A percentile compares a stretch with the other conserved stretches of the same genome.
Evolutionary conservation across 345 rosid genomes (phyloP).

Genomic region (Anastatica hierochuntica): DNA sequence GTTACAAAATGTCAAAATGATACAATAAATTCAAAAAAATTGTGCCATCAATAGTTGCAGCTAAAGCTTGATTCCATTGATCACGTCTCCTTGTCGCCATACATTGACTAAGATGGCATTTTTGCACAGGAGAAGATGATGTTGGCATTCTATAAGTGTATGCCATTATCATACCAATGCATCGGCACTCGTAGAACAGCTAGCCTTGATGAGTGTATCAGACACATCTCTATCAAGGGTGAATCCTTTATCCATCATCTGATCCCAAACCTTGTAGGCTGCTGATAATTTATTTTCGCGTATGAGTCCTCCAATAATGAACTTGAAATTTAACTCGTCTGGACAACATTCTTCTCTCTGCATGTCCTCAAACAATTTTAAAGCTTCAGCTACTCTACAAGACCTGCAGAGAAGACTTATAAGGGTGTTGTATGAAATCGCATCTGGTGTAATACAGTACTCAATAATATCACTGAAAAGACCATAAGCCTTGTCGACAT

Average conservation of each 20-base stretch:
- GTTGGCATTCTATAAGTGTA: too few species aligned
- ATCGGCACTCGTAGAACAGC: slow-evolving; percentile 16
- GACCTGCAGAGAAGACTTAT: slow-evolving; percentile 71
- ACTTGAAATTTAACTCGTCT: slow-evolving; percentile 71
- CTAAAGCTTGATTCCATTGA: background rate
- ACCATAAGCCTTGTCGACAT: slow-evolving; percentile 49
- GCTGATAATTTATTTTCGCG: slow-evolving; percentile 42
- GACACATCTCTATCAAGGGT: slow-evolving; percentile 75
- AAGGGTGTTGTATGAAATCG: slow-evolving; percentile 67
- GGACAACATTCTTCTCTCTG: slow-evolving; percentile 50
- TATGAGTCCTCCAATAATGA: slow-evolving; percentile 72
- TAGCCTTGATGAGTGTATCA: slow-evolving; percentile 44
- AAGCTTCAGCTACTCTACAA: slow-evolving; percentile 48
- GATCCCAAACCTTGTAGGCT: slow-evolving; percentile 87
- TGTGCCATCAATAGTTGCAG: background rate
- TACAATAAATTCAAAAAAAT: background rate
- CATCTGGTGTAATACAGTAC: slow-evolving; percentile 65
- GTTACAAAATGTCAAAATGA: background rate
- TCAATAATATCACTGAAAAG: slow-evolving; percentile 66
- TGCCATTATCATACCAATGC: slow-evolving; percentile 3
- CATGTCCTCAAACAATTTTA: slow-evolving; percentile 66
- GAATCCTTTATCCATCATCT: slow-evolving; percentile 97
- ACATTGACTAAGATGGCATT: slow-evolving; percentile 1
- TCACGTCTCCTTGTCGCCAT: slow-evolving; percentile 3
- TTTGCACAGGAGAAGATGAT: slow-evolving; percentile 2